Evolutionary conservation across 2,329 filamentous ascomycete genomes (phyloP).

Genomic region (Xylaria hypoxylon): DNA sequence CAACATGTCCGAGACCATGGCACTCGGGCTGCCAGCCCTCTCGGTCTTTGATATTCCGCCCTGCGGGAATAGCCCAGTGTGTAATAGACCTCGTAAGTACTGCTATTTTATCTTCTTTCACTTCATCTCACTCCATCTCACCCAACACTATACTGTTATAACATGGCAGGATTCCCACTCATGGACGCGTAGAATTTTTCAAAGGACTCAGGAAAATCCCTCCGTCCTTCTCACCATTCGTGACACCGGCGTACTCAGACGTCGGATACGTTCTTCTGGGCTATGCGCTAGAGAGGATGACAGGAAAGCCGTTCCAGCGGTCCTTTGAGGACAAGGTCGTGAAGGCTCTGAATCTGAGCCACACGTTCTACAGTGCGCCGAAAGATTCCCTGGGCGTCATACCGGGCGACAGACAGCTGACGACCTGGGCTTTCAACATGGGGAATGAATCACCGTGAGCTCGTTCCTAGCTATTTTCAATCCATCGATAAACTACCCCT

Average conservation of each 20-base stretch:
- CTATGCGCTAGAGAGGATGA: constrained; percentile 53
- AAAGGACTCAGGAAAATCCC: constrained; percentile 46
- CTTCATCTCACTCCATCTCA: background rate
- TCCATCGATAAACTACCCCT: too few species aligned
- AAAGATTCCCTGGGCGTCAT: constrained; percentile 52
- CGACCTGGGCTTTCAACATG: constrained; percentile 51
- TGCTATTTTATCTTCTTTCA: background rate
- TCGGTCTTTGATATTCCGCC: constrained; percentile 46
- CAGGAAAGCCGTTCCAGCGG: constrained; percentile 49
- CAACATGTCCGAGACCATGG: constrained; percentile 32
- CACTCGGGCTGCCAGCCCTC: constrained; percentile 49
- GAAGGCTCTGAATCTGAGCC: constrained; percentile 49
- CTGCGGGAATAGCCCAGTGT: constrained; percentile 50
- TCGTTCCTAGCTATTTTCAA: background rate
- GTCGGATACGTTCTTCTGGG: constrained; percentile 54
- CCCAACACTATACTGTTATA: background rate
- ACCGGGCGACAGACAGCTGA: constrained; percentile 48
- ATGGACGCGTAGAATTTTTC: constrained; percentile 47
- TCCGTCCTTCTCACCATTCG: constrained; percentile 51
- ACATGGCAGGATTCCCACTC: constrained; percentile 25
- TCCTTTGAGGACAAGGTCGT: constrained; percentile 51
- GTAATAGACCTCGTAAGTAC: constrained; percentile 46
- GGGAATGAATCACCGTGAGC: constrained; percentile 50
- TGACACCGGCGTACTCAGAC: constrained; percentile 55
- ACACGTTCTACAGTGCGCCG: constrained; percentile 51